Evolutionary conservation across 2,329 filamentous ascomycete genomes (phyloP).

Genomic region (Paradendryphiella salina): DNA sequence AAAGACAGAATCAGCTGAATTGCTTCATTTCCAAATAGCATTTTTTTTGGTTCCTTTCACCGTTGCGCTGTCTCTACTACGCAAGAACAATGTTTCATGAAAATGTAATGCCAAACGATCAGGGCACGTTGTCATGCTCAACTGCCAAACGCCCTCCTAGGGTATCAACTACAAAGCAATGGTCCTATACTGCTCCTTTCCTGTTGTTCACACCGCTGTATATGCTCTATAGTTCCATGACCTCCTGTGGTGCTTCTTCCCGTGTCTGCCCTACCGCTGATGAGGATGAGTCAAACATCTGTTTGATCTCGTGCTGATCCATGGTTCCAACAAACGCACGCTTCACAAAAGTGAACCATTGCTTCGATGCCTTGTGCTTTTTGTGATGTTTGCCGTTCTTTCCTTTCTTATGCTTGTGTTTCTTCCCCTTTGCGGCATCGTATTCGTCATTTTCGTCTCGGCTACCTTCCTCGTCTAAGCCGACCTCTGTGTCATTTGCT

Average conservation of each 20-base stretch:
- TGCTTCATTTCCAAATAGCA: no score
- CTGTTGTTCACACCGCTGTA: background rate
- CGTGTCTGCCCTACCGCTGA: background rate
- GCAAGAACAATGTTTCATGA: no score
- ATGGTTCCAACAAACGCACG: slow-evolving; percentile 80
- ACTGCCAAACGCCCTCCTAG: background rate
- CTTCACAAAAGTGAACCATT: slow-evolving; percentile 76
- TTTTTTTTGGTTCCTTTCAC: no score
- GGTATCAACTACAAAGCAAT: background rate
- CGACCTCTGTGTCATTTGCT: background rate
- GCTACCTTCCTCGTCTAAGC: background rate
- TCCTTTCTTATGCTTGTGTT: slow-evolving; percentile 56
- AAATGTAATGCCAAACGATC: background rate
- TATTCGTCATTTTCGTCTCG: slow-evolving; percentile 25
- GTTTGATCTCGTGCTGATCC: slow-evolving; percentile 64
- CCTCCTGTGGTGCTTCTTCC: slow-evolving; percentile 15
- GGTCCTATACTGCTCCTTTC: background rate
- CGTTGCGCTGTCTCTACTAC: no score
- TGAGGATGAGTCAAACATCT: slow-evolving; percentile 33
- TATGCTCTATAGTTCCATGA: slow-evolving; percentile 22
- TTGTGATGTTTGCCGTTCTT: slow-evolving; percentile 56
- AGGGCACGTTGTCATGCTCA: background rate
- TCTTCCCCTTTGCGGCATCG: slow-evolving; percentile 43
- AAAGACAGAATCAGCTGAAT: no score
- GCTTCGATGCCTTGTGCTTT: slow-evolving; percentile 57